Evolutionary conservation across 257 asterid species (phyloP).

Genomic region (Primulina eburnea): DNA sequence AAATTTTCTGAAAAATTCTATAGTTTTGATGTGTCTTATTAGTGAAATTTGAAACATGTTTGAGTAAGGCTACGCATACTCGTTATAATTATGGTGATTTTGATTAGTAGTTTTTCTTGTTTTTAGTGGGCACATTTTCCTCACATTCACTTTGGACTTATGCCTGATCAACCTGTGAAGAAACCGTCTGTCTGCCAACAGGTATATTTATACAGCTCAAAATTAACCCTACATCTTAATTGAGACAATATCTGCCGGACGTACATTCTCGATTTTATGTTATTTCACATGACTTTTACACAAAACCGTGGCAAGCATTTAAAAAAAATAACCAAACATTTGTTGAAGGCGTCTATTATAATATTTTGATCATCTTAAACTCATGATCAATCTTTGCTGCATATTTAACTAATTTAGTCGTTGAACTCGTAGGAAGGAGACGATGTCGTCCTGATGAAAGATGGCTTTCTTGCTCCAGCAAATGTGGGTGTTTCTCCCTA

Average conservation of each 20-base stretch:
- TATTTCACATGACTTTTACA: no score
- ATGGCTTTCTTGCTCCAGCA: slow-evolving; percentile 80
- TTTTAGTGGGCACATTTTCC: slow-evolving; percentile 99
- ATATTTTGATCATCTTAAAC: neutral
- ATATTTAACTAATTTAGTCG: neutral
- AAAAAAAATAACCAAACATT: no score
- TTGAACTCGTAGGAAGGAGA: slow-evolving; percentile 66
- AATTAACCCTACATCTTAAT: slow-evolving; percentile 36
- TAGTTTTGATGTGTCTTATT: slow-evolving; percentile 16
- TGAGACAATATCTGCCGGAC: no score
- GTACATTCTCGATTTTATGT: no score
- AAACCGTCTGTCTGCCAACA: slow-evolving; percentile 86
- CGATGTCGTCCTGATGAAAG: slow-evolving; percentile 82
- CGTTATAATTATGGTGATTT: neutral
- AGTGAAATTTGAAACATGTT: neutral
- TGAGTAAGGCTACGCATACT: slow-evolving; percentile 19
- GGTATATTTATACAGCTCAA: slow-evolving; percentile 40
- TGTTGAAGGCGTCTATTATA: no score
- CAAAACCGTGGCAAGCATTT: no score
- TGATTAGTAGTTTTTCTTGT: slow-evolving; percentile 30
- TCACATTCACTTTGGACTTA: slow-evolving; percentile 97
- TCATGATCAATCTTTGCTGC: neutral
- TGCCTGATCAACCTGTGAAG: slow-evolving; percentile 99
- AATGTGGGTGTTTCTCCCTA: slow-evolving; percentile 85
- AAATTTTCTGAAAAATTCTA: neutral